Evolutionary conservation across 805 yeast species (phyloP).

Genomic region (Kuraishia piskuri): DNA sequence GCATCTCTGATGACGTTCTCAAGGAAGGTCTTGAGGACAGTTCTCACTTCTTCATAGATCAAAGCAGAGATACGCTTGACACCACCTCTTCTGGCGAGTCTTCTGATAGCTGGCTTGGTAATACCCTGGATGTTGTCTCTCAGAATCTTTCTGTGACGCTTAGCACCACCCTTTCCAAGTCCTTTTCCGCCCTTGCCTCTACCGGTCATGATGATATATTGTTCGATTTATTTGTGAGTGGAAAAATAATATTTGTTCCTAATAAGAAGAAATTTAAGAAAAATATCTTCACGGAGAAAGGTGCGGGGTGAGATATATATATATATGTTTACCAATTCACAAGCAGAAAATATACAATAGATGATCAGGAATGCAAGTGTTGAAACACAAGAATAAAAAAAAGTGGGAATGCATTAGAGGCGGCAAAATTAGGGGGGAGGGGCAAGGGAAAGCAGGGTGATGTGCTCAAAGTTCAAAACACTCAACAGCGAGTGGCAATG

Average conservation of each 20-base stretch:
- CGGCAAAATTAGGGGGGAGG: neutral
- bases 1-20: slow-evolving; percentile 98
- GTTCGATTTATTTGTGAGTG: slow-evolving; percentile 9
- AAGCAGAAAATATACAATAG: no score
- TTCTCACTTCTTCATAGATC: slow-evolving; percentile 98
- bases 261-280: neutral
- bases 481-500: neutral
- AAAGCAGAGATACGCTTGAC: slow-evolving; percentile 99
- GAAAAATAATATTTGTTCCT: slow-evolving; percentile 6
- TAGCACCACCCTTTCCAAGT: slow-evolving; percentile 99
- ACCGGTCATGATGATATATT: slow-evolving; percentile 71
- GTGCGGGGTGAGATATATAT: neutral
- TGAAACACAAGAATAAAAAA: neutral
- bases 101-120: slow-evolving; percentile 99
- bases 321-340: no score
- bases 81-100: slow-evolving; percentile 99
- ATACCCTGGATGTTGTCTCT: slow-evolving; percentile 99
- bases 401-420: neutral
- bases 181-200: slow-evolving; percentile 99
- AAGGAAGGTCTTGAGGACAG: slow-evolving; percentile 89
- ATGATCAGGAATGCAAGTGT: neutral
- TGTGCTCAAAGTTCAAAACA: neutral
- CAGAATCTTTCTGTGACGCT: slow-evolving; percentile 98
- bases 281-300: neutral
- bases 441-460: no score